phyloP scores from a whole-genome alignment of 1,284 basidiomycete species.

The Afroboletus lepidellus region DNA sequence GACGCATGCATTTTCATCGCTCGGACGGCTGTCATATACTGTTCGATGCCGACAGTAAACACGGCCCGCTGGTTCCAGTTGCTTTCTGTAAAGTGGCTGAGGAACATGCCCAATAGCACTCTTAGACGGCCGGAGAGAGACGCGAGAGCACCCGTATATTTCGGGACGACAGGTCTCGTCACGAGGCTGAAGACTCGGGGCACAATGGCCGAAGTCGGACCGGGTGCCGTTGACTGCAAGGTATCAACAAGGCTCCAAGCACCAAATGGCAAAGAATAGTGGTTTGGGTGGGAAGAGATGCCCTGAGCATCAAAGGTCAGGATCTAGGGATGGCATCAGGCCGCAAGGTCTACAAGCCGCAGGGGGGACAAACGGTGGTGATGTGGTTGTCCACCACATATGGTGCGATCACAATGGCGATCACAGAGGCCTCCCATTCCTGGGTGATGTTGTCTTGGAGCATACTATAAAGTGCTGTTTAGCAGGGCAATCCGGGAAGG shows the following conservation, averaged over 20 bases:
- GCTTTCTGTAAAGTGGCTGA: constrained; percentile 11
- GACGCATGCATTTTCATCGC: constrained; percentile 77
- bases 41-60: constrained; percentile 53
- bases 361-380: constrained; percentile 51
- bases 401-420: constrained; percentile 59
- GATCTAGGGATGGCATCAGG: constrained; percentile 50
- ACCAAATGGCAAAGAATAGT: constrained; percentile 71
- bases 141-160: constrained; percentile 58
- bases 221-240: constrained; percentile 20
- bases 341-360: constrained; percentile 1
- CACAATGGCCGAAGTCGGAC: constrained; percentile 20
- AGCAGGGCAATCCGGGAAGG: constrained; percentile 5
- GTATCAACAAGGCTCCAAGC: constrained; percentile 42
- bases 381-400: constrained; percentile 63
- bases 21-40: constrained; percentile 57
- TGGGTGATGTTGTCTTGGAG: constrained; percentile 78
- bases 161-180: constrained; percentile 55
- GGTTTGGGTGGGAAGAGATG: constrained; percentile 89
- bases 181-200: constrained; percentile 59
- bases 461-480: constrained; percentile 41
- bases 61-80: constrained; percentile 10
- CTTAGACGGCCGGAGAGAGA: constrained; percentile 48
- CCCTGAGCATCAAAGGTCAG: constrained; percentile 88
- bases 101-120: constrained; percentile 27
- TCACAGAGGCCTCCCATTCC: constrained; percentile 62